A percentile compares a stretch with the other conserved stretches of the same genome.
These are phyloP conservation scores for Cyberlindnera euphorbiae DNA, from an alignment of 805 yeast species.

Conservation along the genomic window DNA sequence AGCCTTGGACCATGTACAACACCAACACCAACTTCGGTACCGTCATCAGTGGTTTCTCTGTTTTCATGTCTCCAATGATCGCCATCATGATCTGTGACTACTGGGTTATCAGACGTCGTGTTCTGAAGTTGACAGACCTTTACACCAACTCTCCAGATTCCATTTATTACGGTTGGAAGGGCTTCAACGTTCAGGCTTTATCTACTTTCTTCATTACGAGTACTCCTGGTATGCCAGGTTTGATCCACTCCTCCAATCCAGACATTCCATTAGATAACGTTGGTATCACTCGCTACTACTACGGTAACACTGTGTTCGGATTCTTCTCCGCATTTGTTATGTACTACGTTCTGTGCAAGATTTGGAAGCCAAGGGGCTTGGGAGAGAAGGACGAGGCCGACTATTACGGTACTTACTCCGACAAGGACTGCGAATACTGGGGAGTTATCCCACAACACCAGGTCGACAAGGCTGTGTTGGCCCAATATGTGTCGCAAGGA, in stretches of 20 bases:
- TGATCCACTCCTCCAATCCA: constrained; percentile 31
- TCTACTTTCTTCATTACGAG: constrained; percentile 35
- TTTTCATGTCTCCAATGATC: constrained; percentile 32
- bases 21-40: constrained; percentile 28
- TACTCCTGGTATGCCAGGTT: constrained; percentile 49
- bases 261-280: constrained; percentile 15
- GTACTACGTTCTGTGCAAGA: constrained; percentile 26
- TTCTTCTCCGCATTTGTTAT: constrained; percentile 35
- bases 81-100: constrained; percentile 36
- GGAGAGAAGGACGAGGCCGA: constrained; percentile 13
- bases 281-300: constrained; percentile 40
- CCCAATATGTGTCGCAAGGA: constrained; percentile 4
- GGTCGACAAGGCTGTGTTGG: constrained; percentile 6
- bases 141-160: constrained; percentile 27
- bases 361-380: constrained; percentile 8
- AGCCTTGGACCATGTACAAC: constrained; percentile 34
- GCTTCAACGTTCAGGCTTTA: constrained; percentile 40
- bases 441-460: constrained; percentile 10
- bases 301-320: constrained; percentile 40
- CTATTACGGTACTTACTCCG: constrained; percentile 11
- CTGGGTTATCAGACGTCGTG: constrained; percentile 31
- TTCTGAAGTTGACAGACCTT: constrained; percentile 30
- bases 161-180: constrained; percentile 33
- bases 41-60: constrained; percentile 33
- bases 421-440: constrained; percentile 9